phyloP scores from a whole-genome alignment of 306 rosid species.

The Prunus kanzakura region DNA sequence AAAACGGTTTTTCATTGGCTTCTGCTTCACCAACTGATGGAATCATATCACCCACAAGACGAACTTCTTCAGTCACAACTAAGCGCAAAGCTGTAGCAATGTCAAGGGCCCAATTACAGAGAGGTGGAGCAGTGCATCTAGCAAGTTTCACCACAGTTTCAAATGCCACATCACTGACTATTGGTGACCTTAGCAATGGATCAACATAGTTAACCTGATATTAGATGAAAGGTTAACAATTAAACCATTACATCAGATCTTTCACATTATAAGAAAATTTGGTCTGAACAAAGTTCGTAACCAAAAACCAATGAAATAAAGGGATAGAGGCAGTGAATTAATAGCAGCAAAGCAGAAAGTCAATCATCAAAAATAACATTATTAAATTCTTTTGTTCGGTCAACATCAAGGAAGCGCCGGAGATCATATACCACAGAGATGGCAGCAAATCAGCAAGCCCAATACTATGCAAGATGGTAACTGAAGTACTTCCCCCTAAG shows the following conservation, averaged over 20 bases:
- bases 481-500: neutral
- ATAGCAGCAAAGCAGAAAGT: neutral
- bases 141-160: slow-evolving; percentile 84
- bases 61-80: slow-evolving; percentile 68
- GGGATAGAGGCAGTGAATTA: neutral
- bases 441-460: neutral
- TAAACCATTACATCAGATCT: neutral
- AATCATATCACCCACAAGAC: slow-evolving; percentile 55
- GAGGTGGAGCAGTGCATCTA: slow-evolving; percentile 80
- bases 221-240: slow-evolving; percentile 17
- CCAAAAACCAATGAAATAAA: neutral
- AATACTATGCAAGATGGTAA: neutral
- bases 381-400: neutral
- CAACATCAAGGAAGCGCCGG: neutral
- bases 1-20: slow-evolving; percentile 42
- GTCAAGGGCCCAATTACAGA: slow-evolving; percentile 90
- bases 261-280: neutral
- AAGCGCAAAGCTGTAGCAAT: slow-evolving; percentile 87
- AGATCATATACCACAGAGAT: neutral
- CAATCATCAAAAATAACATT: neutral
- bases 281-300: neutral
- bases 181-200: slow-evolving; percentile 77
- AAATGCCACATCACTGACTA: slow-evolving; percentile 82
- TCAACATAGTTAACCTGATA: slow-evolving; percentile 84
- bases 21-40: slow-evolving; percentile 54